Evolutionary conservation across 495 filamentous ascomycete species (phyloP).

Genomic region (Friedmanniomyces endolithicus): DNA sequence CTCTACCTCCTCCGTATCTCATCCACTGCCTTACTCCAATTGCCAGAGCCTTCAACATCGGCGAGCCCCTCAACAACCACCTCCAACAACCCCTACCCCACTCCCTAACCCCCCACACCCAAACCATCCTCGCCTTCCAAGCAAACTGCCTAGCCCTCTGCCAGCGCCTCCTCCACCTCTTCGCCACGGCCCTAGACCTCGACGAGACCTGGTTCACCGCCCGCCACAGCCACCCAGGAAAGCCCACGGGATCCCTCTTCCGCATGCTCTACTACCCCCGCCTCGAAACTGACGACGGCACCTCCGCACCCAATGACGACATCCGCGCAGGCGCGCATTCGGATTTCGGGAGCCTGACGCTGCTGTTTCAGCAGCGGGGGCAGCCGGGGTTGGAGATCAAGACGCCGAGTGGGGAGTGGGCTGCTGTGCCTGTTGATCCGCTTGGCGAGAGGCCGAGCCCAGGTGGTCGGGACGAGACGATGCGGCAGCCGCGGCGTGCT

Average conservation of each 20-base stretch:
- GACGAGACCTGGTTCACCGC: conserved; percentile 56
- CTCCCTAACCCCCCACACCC: conserved; percentile 46
- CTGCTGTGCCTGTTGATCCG: conserved; percentile 49
- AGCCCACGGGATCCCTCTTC: conserved; percentile 60
- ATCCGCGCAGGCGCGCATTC: conserved; percentile 58
- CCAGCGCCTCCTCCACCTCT: conserved; percentile 54
- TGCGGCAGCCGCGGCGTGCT: conserved; percentile 36
- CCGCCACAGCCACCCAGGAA: conserved; percentile 46
- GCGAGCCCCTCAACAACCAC: conserved; percentile 57
- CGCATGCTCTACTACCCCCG: conserved; percentile 55
- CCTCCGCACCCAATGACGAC: conserved; percentile 24
- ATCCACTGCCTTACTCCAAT: neutral
- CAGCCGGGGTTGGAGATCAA: conserved; percentile 83
- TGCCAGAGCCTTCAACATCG: conserved; percentile 82
- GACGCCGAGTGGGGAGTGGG: conserved; percentile 43
- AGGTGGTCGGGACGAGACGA: conserved; percentile 33
- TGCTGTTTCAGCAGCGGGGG: conserved; percentile 65
- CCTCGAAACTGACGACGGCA: conserved; percentile 1
- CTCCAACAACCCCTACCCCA: conserved; percentile 70
- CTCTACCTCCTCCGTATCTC: neutral
- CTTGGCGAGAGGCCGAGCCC: neutral
- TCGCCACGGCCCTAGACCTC: conserved; percentile 36
- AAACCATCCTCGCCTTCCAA: conserved; percentile 52
- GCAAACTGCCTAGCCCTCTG: conserved; percentile 61
- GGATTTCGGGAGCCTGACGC: conserved; percentile 54